Evolutionary conservation across 164 flowering plant genomes (phyloP), one percentile per base, ranked within the genome.

Genomic region (Piper longum): DNA sequence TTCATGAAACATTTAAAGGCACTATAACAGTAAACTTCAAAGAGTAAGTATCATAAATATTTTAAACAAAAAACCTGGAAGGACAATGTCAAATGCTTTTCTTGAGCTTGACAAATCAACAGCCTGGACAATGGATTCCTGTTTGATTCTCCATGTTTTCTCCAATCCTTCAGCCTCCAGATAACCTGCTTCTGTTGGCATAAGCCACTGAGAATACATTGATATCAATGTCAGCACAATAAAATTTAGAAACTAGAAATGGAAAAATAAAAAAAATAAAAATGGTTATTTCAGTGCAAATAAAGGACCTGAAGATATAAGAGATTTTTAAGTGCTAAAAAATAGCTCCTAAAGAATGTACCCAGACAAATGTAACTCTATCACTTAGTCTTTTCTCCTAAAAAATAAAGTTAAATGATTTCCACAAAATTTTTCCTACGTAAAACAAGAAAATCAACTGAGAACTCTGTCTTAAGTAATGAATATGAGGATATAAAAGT

Each of bases 131-230:
- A 90, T 81, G 4, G 81, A 59, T 60, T 85, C 85, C 70, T 90
- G 97, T 72, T 73, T 81, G 63, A 87, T 76, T 73, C 83, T 79
- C 87, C 86, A 93, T 41, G 99, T 85, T 71, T 85, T 88, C 70
- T 93, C 97, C 60, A 90, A 67, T 51, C 93, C 97, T 70, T 90
- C 97, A 54, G 86, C 73, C 73, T 90, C 97, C 82, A 93, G 76
- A 69, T 80, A 85, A 36, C 96, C 96, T 66, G 73, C 88, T 54
- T 85, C 95, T 70, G 80, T 80, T 59, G 96, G 92, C 87, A 85
- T 68, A 77, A 93, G 97, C 99, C 97, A 93, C 99, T 93, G 70
- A 36, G 67, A 57, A 66, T 19, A 66, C 9, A 8, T 59, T 41
- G 7, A 44, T 45, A 14, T 26, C 3, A 62, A 48, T 16, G 41